phyloP scores from a whole-genome alignment of 768 basidiomycete genomes.

The Pisolithus marmoratus region DNA sequence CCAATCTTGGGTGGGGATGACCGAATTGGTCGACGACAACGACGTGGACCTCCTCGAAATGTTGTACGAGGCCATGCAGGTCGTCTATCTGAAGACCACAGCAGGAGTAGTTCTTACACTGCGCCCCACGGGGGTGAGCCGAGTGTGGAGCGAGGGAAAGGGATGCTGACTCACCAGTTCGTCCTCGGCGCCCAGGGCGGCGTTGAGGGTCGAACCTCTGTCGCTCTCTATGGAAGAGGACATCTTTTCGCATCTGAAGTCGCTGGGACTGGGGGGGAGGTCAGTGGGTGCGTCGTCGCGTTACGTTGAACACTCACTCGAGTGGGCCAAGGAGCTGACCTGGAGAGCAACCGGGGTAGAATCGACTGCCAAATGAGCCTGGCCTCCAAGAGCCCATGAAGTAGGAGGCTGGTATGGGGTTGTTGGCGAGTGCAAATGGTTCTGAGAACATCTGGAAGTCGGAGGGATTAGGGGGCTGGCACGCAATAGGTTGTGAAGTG shows the following conservation, averaged over 20 bases:
- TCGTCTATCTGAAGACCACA: constrained; percentile 76
- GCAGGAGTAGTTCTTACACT: constrained; percentile 88
- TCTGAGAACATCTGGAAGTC: constrained; percentile 37
- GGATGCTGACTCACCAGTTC: constrained; percentile 50
- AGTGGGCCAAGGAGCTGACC: constrained; percentile 55
- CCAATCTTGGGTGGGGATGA: constrained; percentile 28
- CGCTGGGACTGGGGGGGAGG: constrained; percentile 31
- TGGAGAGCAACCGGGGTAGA: constrained; percentile 60
- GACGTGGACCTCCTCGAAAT: constrained; percentile 89
- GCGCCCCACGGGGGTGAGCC: neutral
- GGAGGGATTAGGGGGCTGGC: constrained; percentile 20
- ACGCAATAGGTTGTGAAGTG: constrained; percentile 41
- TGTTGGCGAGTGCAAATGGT: constrained; percentile 43
- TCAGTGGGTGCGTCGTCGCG: neutral
- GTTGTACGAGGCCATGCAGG: constrained; percentile 81
- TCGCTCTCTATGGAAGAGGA: constrained; percentile 58
- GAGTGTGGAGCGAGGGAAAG: neutral
- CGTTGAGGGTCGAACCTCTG: constrained; percentile 54
- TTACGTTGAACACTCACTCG: constrained; percentile 45
- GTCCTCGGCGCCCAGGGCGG: constrained; percentile 56
- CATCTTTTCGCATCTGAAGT: constrained; percentile 42
- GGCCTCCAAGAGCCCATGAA: constrained; percentile 69
- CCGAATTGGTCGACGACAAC: constrained; percentile 53
- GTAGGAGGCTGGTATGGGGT: constrained; percentile 59
- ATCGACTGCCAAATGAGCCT: constrained; percentile 58